Base-by-base conservation (phyloP, 768 basidiomycete genomes). In the Lepiota venenata region DNA sequence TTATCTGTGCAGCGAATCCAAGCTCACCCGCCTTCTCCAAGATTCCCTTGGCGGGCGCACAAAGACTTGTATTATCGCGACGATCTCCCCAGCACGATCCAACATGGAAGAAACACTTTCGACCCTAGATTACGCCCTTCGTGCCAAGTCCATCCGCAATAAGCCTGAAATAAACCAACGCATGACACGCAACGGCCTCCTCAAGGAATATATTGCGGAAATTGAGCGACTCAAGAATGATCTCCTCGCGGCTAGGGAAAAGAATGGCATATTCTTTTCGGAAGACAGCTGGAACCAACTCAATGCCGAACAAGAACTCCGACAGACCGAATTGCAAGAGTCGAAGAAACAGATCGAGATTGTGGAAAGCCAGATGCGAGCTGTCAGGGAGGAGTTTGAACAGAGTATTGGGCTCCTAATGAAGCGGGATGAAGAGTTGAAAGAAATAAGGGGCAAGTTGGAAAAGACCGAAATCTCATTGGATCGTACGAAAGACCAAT, bases 11-110 rank as follows among this genome's bases (percentile, higher is more conserved):
- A 91, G 93, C 22, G 97, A 99, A 71, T 98, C 96, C 2, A 98
- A 98, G 66, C 87, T 99, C 50, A 99, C 97, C 12, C 91, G 97
- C 35, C 79, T 99, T 9, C 80, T 99, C 3, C 96, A 98, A 86
- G 97, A 99, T 71, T 99, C 97, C n/a, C 79, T 99, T 4, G 97
- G 97, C 5, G 97, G 97, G 0, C 82, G 86, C 29, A 99, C 97
- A 5, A 98, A 98, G 73, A 99, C 97, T 0, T 96, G 93, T 62
- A 93, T 99, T 64, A 91, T 99, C 58, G 97, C 95, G 0, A 98
- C 97, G 5, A 83, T 98, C 63, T 96, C 93, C 8, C 96, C 97
- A 1, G 91, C 93, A 4, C 84, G 91, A 20, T 91, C 85, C 21
- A 98, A 96, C 65, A 81, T 96, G 73, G 97, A 99, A 69, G 97